Percentiles rank a stretch among this genome's conserved stretches.
phyloP scores from a whole-genome alignment of 1,284 basidiomycete genomes.

The Sutorius eximius region DNA sequence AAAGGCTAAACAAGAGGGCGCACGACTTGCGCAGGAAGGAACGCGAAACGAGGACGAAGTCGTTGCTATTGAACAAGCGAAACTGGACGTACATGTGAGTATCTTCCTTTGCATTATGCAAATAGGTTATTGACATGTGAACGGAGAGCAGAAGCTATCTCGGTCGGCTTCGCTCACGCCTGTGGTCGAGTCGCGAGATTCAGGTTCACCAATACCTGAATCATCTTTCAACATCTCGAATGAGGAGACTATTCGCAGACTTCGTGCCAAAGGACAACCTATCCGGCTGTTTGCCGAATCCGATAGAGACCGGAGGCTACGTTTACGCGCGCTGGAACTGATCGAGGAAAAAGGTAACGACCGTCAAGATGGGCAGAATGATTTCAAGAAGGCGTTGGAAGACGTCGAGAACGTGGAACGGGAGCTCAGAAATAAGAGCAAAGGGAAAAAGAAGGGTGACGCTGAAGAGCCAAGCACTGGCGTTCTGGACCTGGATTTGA shows the following conservation, averaged over 20 bases:
- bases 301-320: slow-evolving; percentile 88
- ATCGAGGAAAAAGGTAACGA: slow-evolving; percentile 86
- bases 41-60: slow-evolving; percentile 31
- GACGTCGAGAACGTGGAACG: slow-evolving; percentile 86
- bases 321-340: slow-evolving; percentile 90
- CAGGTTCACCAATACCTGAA: slow-evolving; percentile 54
- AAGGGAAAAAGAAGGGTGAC: slow-evolving; percentile 66
- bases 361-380: slow-evolving; percentile 81
- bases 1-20: slow-evolving; percentile 51
- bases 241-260: slow-evolving; percentile 86
- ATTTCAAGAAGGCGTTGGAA: slow-evolving; percentile 91
- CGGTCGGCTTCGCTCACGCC: slow-evolving; percentile 46
- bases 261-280: slow-evolving; percentile 91
- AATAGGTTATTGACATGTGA: slow-evolving; percentile 34
- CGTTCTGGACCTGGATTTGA: slow-evolving; percentile 74
- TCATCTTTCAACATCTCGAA: slow-evolving; percentile 87
- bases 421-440: slow-evolving; percentile 61
- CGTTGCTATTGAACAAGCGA: slow-evolving; percentile 13
- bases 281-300: slow-evolving; percentile 94
- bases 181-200: slow-evolving; percentile 32
- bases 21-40: slow-evolving; percentile 37
- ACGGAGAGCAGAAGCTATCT: slow-evolving; percentile 52
- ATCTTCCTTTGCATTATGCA: slow-evolving; percentile 21
- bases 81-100: slow-evolving; percentile 44
- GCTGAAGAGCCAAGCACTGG: slow-evolving; percentile 48